Evolutionary conservation across 805 yeast species (phyloP).

Genomic region (Myxozyma nipponensis): DNA sequence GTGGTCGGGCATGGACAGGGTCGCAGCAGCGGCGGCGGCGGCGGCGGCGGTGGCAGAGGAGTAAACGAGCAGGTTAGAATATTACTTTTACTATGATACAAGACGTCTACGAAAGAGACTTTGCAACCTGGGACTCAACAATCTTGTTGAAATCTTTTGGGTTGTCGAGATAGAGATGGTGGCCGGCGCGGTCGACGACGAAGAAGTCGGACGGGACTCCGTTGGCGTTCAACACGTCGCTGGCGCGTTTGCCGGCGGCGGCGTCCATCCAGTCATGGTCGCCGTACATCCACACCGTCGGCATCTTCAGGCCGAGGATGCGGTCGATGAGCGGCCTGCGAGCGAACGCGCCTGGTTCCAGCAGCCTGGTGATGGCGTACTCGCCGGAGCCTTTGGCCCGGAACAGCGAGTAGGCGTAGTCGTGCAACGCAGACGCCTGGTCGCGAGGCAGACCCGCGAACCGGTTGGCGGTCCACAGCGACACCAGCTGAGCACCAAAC

Average conservation of each 20-base stretch:
- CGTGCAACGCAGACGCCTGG: slow-evolving; percentile 59
- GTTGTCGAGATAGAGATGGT: slow-evolving; percentile 69
- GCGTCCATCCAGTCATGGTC: slow-evolving; percentile 66
- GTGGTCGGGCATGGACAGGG: slow-evolving; percentile 65
- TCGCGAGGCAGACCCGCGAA: slow-evolving; percentile 53
- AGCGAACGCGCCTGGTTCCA: slow-evolving; percentile 91
- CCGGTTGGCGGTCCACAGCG: slow-evolving; percentile 85
- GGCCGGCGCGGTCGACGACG: slow-evolving; percentile 58
- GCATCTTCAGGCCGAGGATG: slow-evolving; percentile 51
- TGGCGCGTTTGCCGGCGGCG: slow-evolving; percentile 41
- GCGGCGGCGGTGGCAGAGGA: no score
- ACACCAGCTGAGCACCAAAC: slow-evolving; percentile 76
- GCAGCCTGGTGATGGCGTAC: slow-evolving; percentile 74
- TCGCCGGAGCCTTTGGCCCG: slow-evolving; percentile 90
- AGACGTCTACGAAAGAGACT: not conserved
- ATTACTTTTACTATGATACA: not conserved
- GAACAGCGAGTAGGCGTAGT: slow-evolving; percentile 79
- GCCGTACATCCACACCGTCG: slow-evolving; percentile 83
- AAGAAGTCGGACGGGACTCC: slow-evolving; percentile 34
- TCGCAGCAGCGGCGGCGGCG: slow-evolving; percentile 12
- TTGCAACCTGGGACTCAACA: not conserved
- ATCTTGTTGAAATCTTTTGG: slow-evolving; percentile 46
- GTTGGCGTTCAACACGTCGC: slow-evolving; percentile 20
- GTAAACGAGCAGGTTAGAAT: no score
- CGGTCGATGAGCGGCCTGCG: slow-evolving; percentile 62